Percentiles rank a stretch among this genome's conserved stretches.
Evolutionary conservation across 1,139 yeast genomes (phyloP).

Genomic region (Sugiyamaella japonica): DNA sequence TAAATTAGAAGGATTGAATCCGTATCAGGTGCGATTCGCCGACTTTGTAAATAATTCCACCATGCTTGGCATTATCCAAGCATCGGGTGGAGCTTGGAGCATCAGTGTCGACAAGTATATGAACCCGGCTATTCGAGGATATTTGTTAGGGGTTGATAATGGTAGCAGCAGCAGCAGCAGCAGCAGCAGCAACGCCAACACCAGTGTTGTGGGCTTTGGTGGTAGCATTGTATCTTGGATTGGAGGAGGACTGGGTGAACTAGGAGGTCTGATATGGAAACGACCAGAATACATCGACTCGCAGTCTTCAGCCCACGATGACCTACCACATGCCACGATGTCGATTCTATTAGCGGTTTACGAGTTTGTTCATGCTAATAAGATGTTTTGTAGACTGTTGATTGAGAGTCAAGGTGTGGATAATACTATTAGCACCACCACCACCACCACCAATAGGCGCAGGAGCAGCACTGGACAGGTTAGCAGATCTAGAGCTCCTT

Average conservation of each 20-base stretch:
- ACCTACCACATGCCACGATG: conserved; percentile 32
- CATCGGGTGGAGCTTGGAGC: conserved; percentile 36
- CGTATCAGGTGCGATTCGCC: conserved; percentile 42
- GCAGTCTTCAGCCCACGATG: conserved; percentile 6
- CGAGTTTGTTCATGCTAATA: conserved; percentile 42
- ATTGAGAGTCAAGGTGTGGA: conserved; percentile 30
- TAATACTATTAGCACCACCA: no score
- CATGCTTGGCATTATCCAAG: conserved; percentile 38
- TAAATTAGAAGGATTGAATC: conserved; percentile 41
- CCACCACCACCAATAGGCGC: not conserved
- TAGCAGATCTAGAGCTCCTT: conserved; percentile 24
- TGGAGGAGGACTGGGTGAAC: conserved; percentile 14
- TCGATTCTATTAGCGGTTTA: conserved; percentile 40
- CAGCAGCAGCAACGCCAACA: no score
- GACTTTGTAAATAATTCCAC: conserved; percentile 43
- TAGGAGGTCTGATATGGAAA: conserved; percentile 11
- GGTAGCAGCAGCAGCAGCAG: not conserved
- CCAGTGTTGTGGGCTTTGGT: conserved; percentile 17
- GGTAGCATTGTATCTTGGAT: conserved; percentile 24
- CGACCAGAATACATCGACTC: not conserved
- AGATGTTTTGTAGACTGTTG: conserved; percentile 38
- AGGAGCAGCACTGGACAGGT: not conserved
- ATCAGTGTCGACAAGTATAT: conserved; percentile 30
- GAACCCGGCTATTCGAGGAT: conserved; percentile 12
- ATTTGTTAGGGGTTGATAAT: conserved; percentile 3